Evolutionary conservation across 352 stramenopile genomes (phyloP).

Genomic region (Globisporangium alternatum): DNA sequence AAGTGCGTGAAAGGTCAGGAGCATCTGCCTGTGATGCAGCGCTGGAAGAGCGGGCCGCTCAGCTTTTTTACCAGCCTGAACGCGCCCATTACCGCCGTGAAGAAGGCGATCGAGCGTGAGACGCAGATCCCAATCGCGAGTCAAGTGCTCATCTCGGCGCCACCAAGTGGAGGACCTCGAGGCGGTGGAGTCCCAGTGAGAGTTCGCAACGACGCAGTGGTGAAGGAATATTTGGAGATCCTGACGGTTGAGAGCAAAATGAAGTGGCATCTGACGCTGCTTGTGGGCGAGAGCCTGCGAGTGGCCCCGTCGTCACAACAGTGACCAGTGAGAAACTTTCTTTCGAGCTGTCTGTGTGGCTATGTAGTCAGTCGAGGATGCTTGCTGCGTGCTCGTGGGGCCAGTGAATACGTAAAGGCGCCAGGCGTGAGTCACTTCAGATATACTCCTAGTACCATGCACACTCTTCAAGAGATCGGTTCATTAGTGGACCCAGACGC

Average conservation of each 20-base stretch:
- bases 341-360: background rate
- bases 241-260: conserved; percentile 3
- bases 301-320: background rate
- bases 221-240: conserved; percentile 15
- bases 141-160: conserved; percentile 18
- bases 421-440: background rate
- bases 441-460: background rate
- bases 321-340: background rate
- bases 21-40: conserved; percentile 1
- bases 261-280: conserved; percentile 27
- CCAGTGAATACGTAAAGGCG: background rate
- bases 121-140: conserved; percentile 10
- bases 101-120: conserved; percentile 18
- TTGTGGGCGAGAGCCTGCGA: conserved; percentile 32
- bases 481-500: background rate
- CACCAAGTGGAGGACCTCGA: background rate
- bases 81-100: conserved; percentile 6
- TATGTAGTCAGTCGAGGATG: background rate
- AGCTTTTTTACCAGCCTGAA: conserved; percentile 5
- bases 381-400: background rate
- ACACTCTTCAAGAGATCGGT: background rate
- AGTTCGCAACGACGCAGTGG: conserved; percentile 5
- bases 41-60: conserved; percentile 8
- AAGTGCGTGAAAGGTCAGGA: conserved; percentile 19
- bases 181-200: background rate